Evolutionary conservation across 2,329 filamentous ascomycete species (phyloP), one percentile per base, ranked within the genome.

Genomic region (Tolypocladium pustulatum): DNA sequence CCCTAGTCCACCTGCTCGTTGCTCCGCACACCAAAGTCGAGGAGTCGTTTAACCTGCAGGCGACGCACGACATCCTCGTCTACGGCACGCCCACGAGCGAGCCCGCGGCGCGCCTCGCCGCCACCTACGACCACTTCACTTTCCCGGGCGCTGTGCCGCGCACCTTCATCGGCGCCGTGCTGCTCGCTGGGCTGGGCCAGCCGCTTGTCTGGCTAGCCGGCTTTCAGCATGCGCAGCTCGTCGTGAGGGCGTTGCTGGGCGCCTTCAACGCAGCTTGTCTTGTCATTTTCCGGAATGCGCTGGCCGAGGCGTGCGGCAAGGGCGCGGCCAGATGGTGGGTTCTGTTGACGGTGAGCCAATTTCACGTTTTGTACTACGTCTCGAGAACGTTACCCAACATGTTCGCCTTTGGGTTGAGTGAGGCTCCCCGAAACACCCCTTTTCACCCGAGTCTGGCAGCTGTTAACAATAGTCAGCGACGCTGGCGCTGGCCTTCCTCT

Each of bases 11-110:
- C 72, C 83, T 96, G 58, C 68, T 85, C 61, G 71, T 85, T 30
- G 85, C 92, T 13, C 94, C 94, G 0, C 93, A 95, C 76, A 97
- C 92, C 59, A 99, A 99, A 73, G 94, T 99, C 60, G 94, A 99
- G 73, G 94, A 99, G 74, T 97, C 93, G 0, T 97, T 99, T 82
- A 96, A 96, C 72, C 85, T 97, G 60, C 94, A 99, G 72, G 94
- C 94, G 7, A 83, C 86, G 3, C 94, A 97, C 73, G 94, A 99
- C 71, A 88, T 99, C 40, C 73, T 96, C 60, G 81, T 83, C 41
- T 91, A 94, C 70, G 91, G 91, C 30, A 84, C 90, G 1, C 90
- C 90, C 0, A 80, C 77, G 1, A 70, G 73, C 25, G 38, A 20
- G 54, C 17, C 58, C 15, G 25, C 32, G 27, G 70, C 77, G 15